These are phyloP conservation scores for Epichloe gansuensis DNA, from an alignment of 2,329 filamentous ascomycete species.

Conservation along the genomic window DNA sequence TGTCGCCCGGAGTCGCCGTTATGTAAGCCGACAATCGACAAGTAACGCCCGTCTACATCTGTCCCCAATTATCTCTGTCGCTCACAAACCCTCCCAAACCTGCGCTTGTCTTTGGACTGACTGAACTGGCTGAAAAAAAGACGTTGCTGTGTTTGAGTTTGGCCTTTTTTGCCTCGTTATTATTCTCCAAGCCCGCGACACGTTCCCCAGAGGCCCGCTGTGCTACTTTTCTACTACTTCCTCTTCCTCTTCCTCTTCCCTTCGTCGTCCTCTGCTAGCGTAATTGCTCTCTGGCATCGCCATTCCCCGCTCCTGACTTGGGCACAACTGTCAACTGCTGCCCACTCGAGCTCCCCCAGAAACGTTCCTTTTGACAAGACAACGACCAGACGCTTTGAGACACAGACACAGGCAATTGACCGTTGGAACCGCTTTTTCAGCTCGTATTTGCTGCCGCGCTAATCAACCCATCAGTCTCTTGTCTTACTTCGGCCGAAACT, in stretches of 20 bases:
- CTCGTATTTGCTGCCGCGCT: not conserved
- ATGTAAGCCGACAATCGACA: slow-evolving; percentile 5
- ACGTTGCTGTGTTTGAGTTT: not conserved
- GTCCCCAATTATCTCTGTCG: not conserved
- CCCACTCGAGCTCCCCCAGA: not conserved
- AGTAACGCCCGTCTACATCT: not conserved
- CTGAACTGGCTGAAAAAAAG: not conserved
- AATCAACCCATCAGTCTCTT: not conserved
- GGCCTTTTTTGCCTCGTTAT: not conserved
- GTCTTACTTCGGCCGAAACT: not conserved
- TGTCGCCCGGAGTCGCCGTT: slow-evolving; percentile 3
- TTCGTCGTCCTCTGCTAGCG: not conserved
- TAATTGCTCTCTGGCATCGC: not conserved
- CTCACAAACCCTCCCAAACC: not conserved
- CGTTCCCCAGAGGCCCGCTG: not conserved
- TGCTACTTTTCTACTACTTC: not conserved
- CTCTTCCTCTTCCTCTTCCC: not conserved
- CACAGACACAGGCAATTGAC: not conserved
- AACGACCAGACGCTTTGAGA: not conserved
- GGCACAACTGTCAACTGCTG: not conserved
- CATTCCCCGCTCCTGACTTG: slow-evolving; percentile 3
- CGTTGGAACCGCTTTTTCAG: not conserved
- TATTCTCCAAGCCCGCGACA: not conserved
- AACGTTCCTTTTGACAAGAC: not conserved
- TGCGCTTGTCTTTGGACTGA: not conserved